Base-by-base conservation (phyloP, 179 eudicot genomes). In the Heliamphora pulchella region DNA sequence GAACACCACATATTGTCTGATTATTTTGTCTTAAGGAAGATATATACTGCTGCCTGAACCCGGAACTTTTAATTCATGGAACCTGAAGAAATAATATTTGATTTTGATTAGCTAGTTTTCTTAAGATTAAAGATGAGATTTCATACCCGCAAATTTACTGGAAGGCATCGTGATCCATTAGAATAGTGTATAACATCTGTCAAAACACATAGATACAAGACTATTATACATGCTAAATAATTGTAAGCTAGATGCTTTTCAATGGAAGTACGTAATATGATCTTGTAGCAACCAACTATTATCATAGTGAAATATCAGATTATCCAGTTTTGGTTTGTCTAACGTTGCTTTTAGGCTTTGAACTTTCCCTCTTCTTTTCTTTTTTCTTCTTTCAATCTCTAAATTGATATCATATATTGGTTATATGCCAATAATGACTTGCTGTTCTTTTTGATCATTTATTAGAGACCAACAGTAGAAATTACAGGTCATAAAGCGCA, bases 401-500 rank as follows among this genome's bases (percentile, higher is more conserved):
- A 0, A 64, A 48, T 1, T 22, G n/a, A 62, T 13, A 39, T 69
- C 31, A 9, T 73, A 44, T 47, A 8, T 17, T 61, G 10, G 9
- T 31, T 50, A 22, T n/a, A 62, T 81, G 58, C 11, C 41, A 55
- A 46, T 43, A 9, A 63, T 66, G 72, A 59, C 13, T 67, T 70
- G 44, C 66, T 65, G 39, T 71, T 83, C 11, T 80, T 64, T 75
- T 76, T 31, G 0, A 44, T 63, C 15, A 64, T 55, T 75, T 71
- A 3, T 53, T 71, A 96, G 99, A 90, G 98, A 85, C 87, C 91
- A 73, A 85, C 89, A 0, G 98, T 90, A 83, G 97, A 92, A 89
- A 94, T 96, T 85, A 88, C 83, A 39, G 96, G 99, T 81, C 96
- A 92, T 86, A 96, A 94, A 84, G 92, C 98, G 47, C 96, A 92